Evolutionary conservation across 2,329 filamentous ascomycete genomes (phyloP).

Genomic region (Aspergillus latus): DNA sequence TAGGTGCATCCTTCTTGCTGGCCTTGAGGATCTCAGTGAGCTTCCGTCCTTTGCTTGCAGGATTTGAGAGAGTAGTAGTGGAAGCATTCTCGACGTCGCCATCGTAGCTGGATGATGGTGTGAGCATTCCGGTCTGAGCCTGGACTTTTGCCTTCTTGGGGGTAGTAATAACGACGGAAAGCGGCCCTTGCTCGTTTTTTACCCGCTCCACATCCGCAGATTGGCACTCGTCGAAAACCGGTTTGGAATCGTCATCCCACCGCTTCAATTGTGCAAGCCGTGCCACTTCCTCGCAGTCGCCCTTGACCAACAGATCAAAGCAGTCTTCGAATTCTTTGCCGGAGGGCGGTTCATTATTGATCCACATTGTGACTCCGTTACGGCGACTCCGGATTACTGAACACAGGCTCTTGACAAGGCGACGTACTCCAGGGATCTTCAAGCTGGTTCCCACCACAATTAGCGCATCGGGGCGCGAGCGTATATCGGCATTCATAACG

Average conservation of each 20-base stretch:
- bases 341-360: slow-evolving; percentile 83
- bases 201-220: slow-evolving; percentile 46
- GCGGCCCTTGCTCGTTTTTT: slow-evolving; percentile 38
- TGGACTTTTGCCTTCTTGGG: slow-evolving; percentile 41
- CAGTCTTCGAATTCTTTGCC: slow-evolving; percentile 85
- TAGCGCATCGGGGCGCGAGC: slow-evolving; percentile 81
- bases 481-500: slow-evolving; percentile 81
- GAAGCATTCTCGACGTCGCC: slow-evolving; percentile 24
- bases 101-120: slow-evolving; percentile 45
- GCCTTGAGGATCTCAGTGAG: slow-evolving; percentile 11
- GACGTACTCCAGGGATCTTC: slow-evolving; percentile 88
- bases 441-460: slow-evolving; percentile 94
- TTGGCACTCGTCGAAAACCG: slow-evolving; percentile 46
- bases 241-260: slow-evolving; percentile 54
- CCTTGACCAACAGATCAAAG: slow-evolving; percentile 88
- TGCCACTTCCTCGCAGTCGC: slow-evolving; percentile 85
- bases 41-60: slow-evolving; percentile 25
- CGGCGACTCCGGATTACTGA: slow-evolving; percentile 73
- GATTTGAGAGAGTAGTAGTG: slow-evolving; percentile 30
- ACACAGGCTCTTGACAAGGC: slow-evolving; percentile 89
- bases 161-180: slow-evolving; percentile 43
- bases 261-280: slow-evolving; percentile 62
- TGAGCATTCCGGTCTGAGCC: slow-evolving; percentile 38
- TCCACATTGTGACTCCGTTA: slow-evolving; percentile 87
- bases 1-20: slow-evolving; percentile 20